Evolutionary conservation across 176 grass and related monocot species (phyloP).

Genomic region (Elymus sibiricus): DNA sequence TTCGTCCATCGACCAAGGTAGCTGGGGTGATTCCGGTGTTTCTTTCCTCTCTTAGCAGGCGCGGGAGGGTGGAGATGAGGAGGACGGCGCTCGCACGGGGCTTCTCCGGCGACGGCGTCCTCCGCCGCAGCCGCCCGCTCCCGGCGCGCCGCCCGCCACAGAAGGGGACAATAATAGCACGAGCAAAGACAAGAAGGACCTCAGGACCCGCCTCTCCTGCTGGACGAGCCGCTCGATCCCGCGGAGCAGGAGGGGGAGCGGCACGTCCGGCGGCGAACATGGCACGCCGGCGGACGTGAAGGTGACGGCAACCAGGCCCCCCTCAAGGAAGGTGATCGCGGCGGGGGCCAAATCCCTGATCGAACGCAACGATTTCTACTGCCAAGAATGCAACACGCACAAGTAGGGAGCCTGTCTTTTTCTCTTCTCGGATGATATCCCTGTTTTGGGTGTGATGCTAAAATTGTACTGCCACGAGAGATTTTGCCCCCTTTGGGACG

Average conservation of each 20-base stretch:
- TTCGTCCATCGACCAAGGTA: background rate
- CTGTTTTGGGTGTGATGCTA: background rate
- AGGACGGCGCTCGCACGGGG: conserved; percentile 11
- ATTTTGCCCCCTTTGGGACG: background rate
- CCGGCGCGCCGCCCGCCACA: background rate
- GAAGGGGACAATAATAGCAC: background rate
- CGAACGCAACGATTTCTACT: conserved; percentile 58
- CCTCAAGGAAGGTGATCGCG: background rate
- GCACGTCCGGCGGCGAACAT: background rate
- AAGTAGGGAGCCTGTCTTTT: background rate
- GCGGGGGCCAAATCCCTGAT: conserved; percentile 18
- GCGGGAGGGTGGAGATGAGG: background rate
- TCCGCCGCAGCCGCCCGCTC: conserved; percentile 7
- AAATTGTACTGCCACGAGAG: background rate
- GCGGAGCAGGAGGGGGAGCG: conserved; percentile 8
- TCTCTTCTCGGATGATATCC: background rate
- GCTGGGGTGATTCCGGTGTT: background rate
- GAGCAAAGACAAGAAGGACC: background rate
- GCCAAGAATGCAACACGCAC: conserved; percentile 47
- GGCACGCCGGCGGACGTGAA: background rate
- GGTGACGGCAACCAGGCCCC: background rate
- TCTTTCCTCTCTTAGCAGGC: background rate
- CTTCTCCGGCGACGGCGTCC: conserved; percentile 2
- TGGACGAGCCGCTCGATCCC: conserved; percentile 11
- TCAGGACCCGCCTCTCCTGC: background rate